Conservation (phyloP, 352 stramenopile species). For the Ophiocytium majus region DNA sequence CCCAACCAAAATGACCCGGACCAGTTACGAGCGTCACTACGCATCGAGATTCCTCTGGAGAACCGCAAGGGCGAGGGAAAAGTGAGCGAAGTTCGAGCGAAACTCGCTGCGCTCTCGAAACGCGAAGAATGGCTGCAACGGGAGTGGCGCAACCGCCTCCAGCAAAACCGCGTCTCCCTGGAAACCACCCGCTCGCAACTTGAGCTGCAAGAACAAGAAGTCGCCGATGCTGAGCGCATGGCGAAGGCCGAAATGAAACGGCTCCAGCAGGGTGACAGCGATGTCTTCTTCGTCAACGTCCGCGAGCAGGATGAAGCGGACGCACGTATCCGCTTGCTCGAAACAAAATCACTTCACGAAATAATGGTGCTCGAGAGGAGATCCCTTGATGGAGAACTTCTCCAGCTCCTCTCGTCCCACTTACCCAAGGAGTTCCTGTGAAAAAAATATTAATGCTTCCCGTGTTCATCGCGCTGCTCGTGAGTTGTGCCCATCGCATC, state of each 20-base stretch:
- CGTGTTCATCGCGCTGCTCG: too few species aligned
- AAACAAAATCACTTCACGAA: too few species aligned
- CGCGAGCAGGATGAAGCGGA: neutral
- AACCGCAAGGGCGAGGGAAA: neutral
- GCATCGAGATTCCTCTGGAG: neutral
- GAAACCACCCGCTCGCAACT: neutral
- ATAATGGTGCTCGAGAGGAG: too few species aligned
- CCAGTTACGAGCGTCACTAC: neutral
- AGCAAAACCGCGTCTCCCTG: neutral
- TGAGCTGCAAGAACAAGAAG: too few species aligned
- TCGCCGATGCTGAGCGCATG: neutral
- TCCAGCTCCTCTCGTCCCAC: too few species aligned
- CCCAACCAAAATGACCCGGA: slow-evolving; percentile 8
- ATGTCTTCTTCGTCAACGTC: neutral
- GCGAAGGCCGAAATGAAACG: neutral
- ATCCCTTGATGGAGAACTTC: too few species aligned
- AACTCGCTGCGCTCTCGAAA: neutral
- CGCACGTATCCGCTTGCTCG: neutral
- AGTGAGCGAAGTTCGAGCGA: neutral
- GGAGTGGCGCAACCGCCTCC: neutral
- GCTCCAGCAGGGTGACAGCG: neutral
- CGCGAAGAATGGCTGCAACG: neutral
- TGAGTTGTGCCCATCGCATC: too few species aligned
- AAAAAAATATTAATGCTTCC: too few species aligned
- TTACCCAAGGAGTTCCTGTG: too few species aligned